Evolutionary conservation across 495 filamentous ascomycete genomes (phyloP).

Genomic region (Penicillium bovifimosum): DNA sequence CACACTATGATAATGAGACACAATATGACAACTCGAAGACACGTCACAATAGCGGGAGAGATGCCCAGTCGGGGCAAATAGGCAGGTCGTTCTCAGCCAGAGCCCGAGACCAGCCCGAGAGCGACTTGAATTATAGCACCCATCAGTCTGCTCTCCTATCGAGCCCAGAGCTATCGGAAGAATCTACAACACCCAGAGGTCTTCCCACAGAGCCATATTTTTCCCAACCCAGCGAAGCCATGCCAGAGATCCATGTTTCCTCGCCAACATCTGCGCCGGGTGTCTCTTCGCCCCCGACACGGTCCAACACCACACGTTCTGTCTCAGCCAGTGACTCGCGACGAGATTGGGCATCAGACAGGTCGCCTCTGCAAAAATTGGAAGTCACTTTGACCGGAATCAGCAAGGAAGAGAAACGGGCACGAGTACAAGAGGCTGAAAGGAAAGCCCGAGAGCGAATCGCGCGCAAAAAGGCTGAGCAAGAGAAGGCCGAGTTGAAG

Average conservation of each 20-base stretch:
- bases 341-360: slow-evolving; percentile 61
- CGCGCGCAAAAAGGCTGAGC: slow-evolving; percentile 29
- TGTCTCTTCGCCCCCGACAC: slow-evolving; percentile 17
- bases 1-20: slow-evolving; percentile 5
- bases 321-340: slow-evolving; percentile 28
- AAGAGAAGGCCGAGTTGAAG: slow-evolving; percentile 14
- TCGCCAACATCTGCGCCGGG: slow-evolving; percentile 1
- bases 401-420: slow-evolving; percentile 86
- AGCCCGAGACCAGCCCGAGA: slow-evolving; percentile 12
- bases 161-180: slow-evolving; percentile 5
- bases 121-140: slow-evolving; percentile 20
- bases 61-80: not conserved
- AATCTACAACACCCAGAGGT: slow-evolving; percentile 23
- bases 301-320: slow-evolving; percentile 37
- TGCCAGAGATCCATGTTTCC: slow-evolving; percentile 10
- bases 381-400: slow-evolving; percentile 83
- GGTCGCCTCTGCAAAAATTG: slow-evolving; percentile 86
- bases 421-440: slow-evolving; percentile 75
- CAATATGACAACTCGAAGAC: slow-evolving; percentile 1
- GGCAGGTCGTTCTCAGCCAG: slow-evolving; percentile 19
- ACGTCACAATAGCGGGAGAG: slow-evolving; percentile 1
- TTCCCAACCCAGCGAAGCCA: not conserved
- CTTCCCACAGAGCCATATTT: slow-evolving; percentile 10
- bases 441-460: slow-evolving; percentile 47
- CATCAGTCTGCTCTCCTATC: slow-evolving; percentile 7